Evolutionary conservation across 1,284 basidiomycete genomes (phyloP).

Genomic region (Ceratobasidium papillatum): DNA sequence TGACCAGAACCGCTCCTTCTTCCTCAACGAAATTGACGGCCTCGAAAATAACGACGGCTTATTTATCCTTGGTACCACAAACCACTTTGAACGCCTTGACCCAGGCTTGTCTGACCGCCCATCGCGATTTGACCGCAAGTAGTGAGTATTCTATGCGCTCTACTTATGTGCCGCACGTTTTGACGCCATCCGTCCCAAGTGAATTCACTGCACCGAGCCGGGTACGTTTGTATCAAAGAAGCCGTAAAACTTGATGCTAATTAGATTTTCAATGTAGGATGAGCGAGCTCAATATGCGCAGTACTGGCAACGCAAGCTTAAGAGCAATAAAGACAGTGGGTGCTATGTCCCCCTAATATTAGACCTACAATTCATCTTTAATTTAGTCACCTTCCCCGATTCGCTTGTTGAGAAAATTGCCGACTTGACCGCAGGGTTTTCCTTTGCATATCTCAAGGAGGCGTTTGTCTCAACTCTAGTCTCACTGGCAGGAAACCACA

Average conservation of each 20-base stretch:
- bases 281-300: slow-evolving; percentile 71
- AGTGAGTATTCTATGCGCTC: slow-evolving; percentile 58
- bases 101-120: slow-evolving; percentile 77
- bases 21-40: slow-evolving; percentile 75
- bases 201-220: slow-evolving; percentile 65
- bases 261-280: slow-evolving; percentile 47
- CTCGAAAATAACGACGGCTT: slow-evolving; percentile 78
- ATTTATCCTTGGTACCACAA: slow-evolving; percentile 81
- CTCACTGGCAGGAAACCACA: slow-evolving; percentile 57
- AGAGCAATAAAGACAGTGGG: slow-evolving; percentile 56
- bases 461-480: slow-evolving; percentile 76
- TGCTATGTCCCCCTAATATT: not conserved
- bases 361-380: not conserved
- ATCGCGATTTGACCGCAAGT: slow-evolving; percentile 85
- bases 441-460: slow-evolving; percentile 85
- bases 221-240: not conserved
- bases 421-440: slow-evolving; percentile 68
- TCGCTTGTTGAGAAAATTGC: slow-evolving; percentile 67
- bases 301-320: slow-evolving; percentile 81
- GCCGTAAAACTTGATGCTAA: not conserved
- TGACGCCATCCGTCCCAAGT: slow-evolving; percentile 46
- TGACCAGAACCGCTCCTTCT: slow-evolving; percentile 79
- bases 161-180: not conserved
- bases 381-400: slow-evolving; percentile 69
- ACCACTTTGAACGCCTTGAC: slow-evolving; percentile 81